phyloP scores from a whole-genome alignment of 768 basidiomycete genomes.

The Lanmaoa pseudosensibilis region DNA sequence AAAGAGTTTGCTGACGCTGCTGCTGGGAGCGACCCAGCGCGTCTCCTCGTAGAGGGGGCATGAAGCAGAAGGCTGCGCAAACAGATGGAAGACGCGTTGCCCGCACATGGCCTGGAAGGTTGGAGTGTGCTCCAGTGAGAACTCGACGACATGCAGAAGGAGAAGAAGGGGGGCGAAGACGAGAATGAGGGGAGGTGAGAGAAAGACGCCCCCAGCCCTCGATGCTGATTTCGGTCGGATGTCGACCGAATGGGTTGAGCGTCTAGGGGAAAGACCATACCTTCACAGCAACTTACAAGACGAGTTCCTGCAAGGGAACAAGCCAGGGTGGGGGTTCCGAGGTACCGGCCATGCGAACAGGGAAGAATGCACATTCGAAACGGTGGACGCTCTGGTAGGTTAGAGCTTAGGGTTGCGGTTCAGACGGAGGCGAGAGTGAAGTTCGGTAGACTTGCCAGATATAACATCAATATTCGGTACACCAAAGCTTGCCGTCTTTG shows the following conservation, averaged over 20 bases:
- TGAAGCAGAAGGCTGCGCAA: not conserved
- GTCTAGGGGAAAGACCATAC: not conserved
- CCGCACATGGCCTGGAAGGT: not conserved
- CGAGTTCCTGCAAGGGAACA: not conserved
- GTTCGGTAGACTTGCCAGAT: slow-evolving; percentile 11
- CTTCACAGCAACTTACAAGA: not conserved
- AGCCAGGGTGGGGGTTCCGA: no score
- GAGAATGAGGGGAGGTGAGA: not conserved
- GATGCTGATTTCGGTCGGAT: not conserved
- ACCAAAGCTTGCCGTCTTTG: slow-evolving; percentile 6
- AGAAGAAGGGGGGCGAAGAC: no score
- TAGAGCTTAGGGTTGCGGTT: slow-evolving; percentile 6
- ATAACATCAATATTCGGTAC: not conserved
- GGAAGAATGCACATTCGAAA: not conserved
- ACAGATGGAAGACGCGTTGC: not conserved
- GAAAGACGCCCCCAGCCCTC: not conserved
- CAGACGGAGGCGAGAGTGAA: slow-evolving; percentile 8
- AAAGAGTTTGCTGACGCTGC: not conserved
- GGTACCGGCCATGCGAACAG: not conserved
- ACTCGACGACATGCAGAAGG: not conserved
- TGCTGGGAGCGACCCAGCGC: not conserved
- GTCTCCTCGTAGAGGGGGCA: not conserved
- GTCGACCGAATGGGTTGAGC: not conserved
- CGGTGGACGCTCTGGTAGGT: not conserved
- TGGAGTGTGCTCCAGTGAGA: not conserved